Percentiles rank a stretch among this genome's conserved stretches.
Conservation (phyloP, 1,284 basidiomycete genomes). For the Cutaneotrichosporon sp. region DNA sequence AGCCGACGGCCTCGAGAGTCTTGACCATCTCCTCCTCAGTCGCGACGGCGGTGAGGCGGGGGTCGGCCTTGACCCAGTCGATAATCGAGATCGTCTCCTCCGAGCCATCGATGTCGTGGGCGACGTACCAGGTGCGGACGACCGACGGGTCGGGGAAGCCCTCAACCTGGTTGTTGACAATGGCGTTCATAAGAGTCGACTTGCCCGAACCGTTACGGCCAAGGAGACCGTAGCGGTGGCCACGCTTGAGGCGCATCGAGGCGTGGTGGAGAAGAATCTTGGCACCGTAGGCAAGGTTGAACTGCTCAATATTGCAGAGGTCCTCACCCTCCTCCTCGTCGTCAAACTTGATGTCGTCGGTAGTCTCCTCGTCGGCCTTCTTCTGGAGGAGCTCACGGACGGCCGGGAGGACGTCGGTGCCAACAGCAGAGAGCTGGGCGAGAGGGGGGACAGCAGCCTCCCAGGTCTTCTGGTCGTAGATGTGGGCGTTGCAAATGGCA, state of each 20-base stretch:
- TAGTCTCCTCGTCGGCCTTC: conserved; percentile 75
- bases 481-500: conserved; percentile 82
- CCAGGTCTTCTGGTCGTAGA: conserved; percentile 88
- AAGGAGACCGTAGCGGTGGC: conserved; percentile 96
- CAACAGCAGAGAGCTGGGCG: conserved; percentile 66
- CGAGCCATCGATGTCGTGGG: conserved; percentile 96
- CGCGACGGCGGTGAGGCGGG: conserved; percentile 75
- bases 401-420: conserved; percentile 67
- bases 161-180: conserved; percentile 93
- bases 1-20: conserved; percentile 86
- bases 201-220: conserved; percentile 98
- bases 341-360: conserved; percentile 70
- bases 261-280: conserved; percentile 98
- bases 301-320: conserved; percentile 80
- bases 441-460: conserved; percentile 71
- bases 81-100: conserved; percentile 90
- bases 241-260: conserved; percentile 93
- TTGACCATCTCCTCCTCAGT: conserved; percentile 68
- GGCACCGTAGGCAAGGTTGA: conserved; percentile 99
- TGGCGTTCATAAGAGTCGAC: conserved; percentile 96
- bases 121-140: conserved; percentile 97
- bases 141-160: conserved; percentile 82
- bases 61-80: conserved; percentile 81
- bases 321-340: conserved; percentile 98
- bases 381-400: conserved; percentile 83